A percentile compares a stretch with the other conserved stretches of the same genome.
phyloP scores from a whole-genome alignment of 2,329 filamentous ascomycete species.

The Colletotrichum sp. region DNA sequence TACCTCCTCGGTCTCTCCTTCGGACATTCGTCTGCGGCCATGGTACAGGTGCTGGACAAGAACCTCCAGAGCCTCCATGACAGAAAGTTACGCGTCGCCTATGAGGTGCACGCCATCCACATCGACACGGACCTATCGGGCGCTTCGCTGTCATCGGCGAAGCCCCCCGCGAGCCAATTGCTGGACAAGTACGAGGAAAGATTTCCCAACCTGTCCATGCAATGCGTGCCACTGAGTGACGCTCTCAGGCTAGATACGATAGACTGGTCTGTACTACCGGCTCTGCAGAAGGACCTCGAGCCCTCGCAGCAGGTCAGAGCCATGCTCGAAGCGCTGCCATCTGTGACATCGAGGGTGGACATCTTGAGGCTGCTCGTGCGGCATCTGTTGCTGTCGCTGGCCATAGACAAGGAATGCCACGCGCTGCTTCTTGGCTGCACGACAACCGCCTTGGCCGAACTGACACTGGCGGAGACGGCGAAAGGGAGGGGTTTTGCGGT shows the following conservation, averaged over 20 bases:
- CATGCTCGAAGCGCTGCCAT: conserved; percentile 67
- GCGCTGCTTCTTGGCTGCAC: conserved; percentile 83
- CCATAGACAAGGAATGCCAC: conserved; percentile 64
- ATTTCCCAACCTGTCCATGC: conserved; percentile 73
- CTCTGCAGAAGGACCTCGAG: conserved; percentile 22
- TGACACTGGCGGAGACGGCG: conserved; percentile 84
- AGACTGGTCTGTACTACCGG: conserved; percentile 56
- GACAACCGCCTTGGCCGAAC: conserved; percentile 86
- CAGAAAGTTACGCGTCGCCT: conserved; percentile 69
- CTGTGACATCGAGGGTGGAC: conserved; percentile 79
- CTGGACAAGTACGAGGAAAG: conserved; percentile 57
- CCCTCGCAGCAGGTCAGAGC: conserved; percentile 52
- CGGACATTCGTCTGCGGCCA: conserved; percentile 78
- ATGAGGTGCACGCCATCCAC: conserved; percentile 68
- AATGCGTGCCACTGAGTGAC: conserved; percentile 66
- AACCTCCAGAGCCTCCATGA: conserved; percentile 70
- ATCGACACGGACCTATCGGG: conserved; percentile 48
- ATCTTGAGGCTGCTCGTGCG: conserved; percentile 73
- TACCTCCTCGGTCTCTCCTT: conserved; percentile 84
- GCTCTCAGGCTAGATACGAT: conserved; percentile 58
- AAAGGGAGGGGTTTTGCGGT: conserved; percentile 88
- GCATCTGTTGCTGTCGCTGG: conserved; percentile 72
- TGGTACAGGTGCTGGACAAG: conserved; percentile 77
- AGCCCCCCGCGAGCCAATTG: conserved; percentile 45
- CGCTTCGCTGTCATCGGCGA: conserved; percentile 9